These are phyloP conservation scores for Wickerhamomyces subpelliculosus DNA, from an alignment of 805 yeast species.

Conservation along the genomic window DNA sequence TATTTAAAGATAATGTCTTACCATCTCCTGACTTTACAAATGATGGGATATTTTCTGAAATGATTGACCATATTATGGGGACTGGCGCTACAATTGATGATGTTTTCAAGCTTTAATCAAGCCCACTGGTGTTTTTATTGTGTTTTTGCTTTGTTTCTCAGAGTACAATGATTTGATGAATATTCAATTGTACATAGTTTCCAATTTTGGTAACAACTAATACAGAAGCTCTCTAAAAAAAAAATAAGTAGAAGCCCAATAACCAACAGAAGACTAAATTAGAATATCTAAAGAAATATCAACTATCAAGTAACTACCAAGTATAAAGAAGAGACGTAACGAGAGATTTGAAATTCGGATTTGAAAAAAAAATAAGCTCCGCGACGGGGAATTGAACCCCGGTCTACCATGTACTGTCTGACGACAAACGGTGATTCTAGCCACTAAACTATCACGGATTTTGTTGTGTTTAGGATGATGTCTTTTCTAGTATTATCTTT, in stretches of 20 bases:
- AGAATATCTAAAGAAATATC: no score
- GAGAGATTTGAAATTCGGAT: not conserved
- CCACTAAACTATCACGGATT: conserved; percentile 1
- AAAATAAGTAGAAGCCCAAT: no score
- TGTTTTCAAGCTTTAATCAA: not conserved
- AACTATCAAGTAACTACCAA: no score
- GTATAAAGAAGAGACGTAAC: no score
- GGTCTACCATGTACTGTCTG: not conserved
- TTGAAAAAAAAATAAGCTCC: not conserved
- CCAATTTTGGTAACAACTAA: no score
- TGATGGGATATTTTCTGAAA: conserved; percentile 5
- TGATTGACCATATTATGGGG: conserved; percentile 1
- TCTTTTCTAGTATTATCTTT: no score
- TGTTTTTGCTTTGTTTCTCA: not conserved
- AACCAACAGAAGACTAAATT: no score
- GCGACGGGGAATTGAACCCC: conserved; percentile 1
- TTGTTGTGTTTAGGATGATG: no score
- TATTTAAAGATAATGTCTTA: conserved; percentile 1
- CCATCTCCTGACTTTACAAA: conserved; percentile 1
- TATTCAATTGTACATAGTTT: no score
- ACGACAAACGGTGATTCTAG: conserved; percentile 1
- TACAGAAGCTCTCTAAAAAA: no score
- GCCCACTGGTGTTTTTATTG: no score
- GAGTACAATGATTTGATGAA: no score
- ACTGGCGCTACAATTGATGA: not conserved